A percentile compares a stretch with the other conserved stretches of the same genome.
Evolutionary conservation across 1,284 basidiomycete genomes (phyloP).

Genomic region (Ganoderma leucocontextum): DNA sequence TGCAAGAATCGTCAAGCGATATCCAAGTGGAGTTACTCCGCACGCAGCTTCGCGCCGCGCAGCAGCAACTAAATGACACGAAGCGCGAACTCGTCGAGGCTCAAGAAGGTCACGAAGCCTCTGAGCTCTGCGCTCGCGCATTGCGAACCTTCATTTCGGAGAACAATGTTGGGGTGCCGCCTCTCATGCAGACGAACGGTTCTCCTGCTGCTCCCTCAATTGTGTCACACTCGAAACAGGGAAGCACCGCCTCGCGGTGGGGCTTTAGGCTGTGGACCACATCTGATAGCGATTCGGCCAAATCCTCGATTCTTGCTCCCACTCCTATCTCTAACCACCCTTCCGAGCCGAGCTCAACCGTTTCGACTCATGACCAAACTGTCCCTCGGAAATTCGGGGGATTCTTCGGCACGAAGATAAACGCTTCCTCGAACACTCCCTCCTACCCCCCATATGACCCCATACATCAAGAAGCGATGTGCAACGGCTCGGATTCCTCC

Average conservation of each 20-base stretch:
- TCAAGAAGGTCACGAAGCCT: slow-evolving; percentile 86
- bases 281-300: slow-evolving; percentile 30
- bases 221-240: slow-evolving; percentile 29
- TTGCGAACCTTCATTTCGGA: slow-evolving; percentile 88
- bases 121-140: slow-evolving; percentile 85
- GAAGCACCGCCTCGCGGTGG: slow-evolving; percentile 43
- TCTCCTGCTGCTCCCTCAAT: slow-evolving; percentile 41
- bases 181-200: slow-evolving; percentile 24
- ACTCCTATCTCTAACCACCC: slow-evolving; percentile 31
- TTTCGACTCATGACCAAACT: slow-evolving; percentile 48
- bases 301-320: slow-evolving; percentile 34
- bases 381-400: slow-evolving; percentile 68
- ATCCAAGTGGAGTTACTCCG: slow-evolving; percentile 62
- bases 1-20: slow-evolving; percentile 37
- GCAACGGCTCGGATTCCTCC: slow-evolving; percentile 47
- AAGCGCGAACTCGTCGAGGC: slow-evolving; percentile 77
- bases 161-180: slow-evolving; percentile 62
- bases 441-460: slow-evolving; percentile 27
- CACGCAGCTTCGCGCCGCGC: slow-evolving; percentile 66
- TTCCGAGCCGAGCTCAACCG: slow-evolving; percentile 28
- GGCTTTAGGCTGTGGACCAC: slow-evolving; percentile 69
- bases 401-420: slow-evolving; percentile 68
- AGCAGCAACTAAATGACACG: slow-evolving; percentile 67
- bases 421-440: slow-evolving; percentile 54
- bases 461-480: slow-evolving; percentile 42